A percentile compares a stretch with the other conserved stretches of the same genome.
phyloP scores from a whole-genome alignment of 192 early-diverging fungal species.

The Backusella mclennaniae region DNA sequence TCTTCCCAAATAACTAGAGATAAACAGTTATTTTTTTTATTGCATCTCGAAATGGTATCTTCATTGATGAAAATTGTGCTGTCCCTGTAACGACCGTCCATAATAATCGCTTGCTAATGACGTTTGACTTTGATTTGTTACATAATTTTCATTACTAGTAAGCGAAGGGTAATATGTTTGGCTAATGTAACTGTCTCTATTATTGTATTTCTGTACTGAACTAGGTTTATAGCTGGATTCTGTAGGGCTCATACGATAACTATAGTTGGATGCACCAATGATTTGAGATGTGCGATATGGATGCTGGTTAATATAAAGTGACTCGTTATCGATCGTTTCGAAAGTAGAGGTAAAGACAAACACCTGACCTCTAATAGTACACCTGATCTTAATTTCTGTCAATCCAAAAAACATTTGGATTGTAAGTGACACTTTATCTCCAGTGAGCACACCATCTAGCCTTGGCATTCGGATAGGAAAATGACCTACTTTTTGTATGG shows the following conservation, averaged over 20 bases:
- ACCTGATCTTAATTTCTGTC: slow-evolving; percentile 34
- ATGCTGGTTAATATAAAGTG: not conserved
- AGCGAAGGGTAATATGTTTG: not conserved
- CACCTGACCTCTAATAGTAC: slow-evolving; percentile 31
- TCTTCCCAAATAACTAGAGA: no score
- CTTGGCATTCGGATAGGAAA: slow-evolving; percentile 26
- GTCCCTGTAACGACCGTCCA: not conserved
- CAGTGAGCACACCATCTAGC: slow-evolving; percentile 21
- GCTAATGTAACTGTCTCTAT: not conserved
- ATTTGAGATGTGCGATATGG: not conserved
- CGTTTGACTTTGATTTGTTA: not conserved
- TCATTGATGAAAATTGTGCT: not conserved
- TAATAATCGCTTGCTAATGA: not conserved
- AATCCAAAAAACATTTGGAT: slow-evolving; percentile 41
- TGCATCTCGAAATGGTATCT: no score
- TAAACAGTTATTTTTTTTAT: no score
- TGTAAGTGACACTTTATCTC: slow-evolving; percentile 43
- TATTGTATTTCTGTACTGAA: not conserved
- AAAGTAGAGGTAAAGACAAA: slow-evolving; percentile 38
- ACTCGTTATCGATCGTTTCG: not conserved
- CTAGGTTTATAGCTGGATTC: not conserved
- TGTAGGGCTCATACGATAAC: not conserved
- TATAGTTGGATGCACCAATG: not conserved
- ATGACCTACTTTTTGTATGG: slow-evolving; percentile 11
- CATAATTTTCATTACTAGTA: not conserved